Base-by-base conservation (phyloP, 2,329 filamentous ascomycete species). In the Exophiala bonariae region DNA sequence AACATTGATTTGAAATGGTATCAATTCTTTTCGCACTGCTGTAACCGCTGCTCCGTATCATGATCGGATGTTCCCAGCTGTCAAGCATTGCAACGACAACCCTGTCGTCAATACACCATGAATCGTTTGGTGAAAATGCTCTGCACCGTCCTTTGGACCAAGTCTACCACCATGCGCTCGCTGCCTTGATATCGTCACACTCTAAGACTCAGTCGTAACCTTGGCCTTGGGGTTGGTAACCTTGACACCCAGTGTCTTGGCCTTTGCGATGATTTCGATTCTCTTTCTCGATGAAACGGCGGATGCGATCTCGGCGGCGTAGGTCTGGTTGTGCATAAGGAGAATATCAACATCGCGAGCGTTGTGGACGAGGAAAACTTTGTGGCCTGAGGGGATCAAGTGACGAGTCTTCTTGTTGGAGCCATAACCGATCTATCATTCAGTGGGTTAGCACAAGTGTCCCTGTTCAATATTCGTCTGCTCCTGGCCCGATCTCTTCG, bases 391-490 rank as follows among this genome's bases (percentile, higher is more conserved):
- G 73, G 93, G 93, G 82, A 90, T 95, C 86, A 97, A 86, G 83
- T 95, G 92, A 71, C 89, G 86, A 72, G 93, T 99, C 85, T 97
- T 97, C 85, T 89, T 95, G 89, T 97, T 97, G 79, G 88, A 93
- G 66, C 93, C 91, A 75, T 91, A 99, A 70, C 93, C 93, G 74
- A 99, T 99, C 93, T 96, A 71, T 66, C 51, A 49, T 53, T 54
- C 41, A 31, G 47, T 45, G 19, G 41, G 40, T 44, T 47, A 54
- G 50, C 48, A 57, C 17, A 16, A 11, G 39, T 55, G 14, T 18
- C 14, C 5, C 19, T 28, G 33, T 39, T 41, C 26, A 30, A 41
- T 28, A 32, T 43, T 31, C 36, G 11, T 6, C 17, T 16, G 8
- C 18, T 35, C 28, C 19, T 37, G 26, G 3, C 16, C 23, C 13